Percentiles rank a stretch among this genome's conserved stretches.
phyloP scores from a whole-genome alignment of 768 basidiomycete species.

The Trametes cingulata region DNA sequence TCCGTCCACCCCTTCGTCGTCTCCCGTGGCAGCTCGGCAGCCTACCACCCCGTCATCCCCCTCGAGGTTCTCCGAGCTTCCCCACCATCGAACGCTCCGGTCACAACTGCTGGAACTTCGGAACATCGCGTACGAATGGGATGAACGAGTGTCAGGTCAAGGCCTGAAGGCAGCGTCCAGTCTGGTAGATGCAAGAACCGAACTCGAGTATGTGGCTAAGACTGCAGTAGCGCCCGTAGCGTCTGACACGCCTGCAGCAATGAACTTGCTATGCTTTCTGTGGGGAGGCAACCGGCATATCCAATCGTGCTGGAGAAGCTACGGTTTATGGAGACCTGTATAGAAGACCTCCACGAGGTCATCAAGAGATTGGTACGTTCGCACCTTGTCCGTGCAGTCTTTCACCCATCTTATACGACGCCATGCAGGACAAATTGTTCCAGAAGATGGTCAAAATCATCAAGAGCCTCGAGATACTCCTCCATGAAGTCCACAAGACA shows the following conservation, averaged over 20 bases:
- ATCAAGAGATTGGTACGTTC: slow-evolving; percentile 64
- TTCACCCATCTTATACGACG: background rate
- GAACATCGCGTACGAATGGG: slow-evolving; percentile 69
- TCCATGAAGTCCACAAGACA: slow-evolving; percentile 67
- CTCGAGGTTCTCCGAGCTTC: slow-evolving; percentile 57
- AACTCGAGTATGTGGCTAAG: slow-evolving; percentile 69
- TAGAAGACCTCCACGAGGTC: slow-evolving; percentile 58
- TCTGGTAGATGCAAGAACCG: slow-evolving; percentile 77
- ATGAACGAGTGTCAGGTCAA: slow-evolving; percentile 77
- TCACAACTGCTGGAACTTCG: slow-evolving; percentile 68
- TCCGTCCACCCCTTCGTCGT: slow-evolving; percentile 73
- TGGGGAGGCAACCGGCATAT: slow-evolving; percentile 53
- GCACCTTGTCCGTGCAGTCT: background rate
- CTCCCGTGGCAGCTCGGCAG: slow-evolving; percentile 55
- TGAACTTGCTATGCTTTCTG: slow-evolving; percentile 53
- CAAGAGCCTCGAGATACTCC: slow-evolving; percentile 62
- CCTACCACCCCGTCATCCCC: slow-evolving; percentile 49
- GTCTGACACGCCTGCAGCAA: slow-evolving; percentile 47
- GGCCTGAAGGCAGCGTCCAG: slow-evolving; percentile 74
- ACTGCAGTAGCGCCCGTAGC: background rate
- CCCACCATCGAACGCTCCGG: slow-evolving; percentile 78
- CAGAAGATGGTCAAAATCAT: slow-evolving; percentile 61
- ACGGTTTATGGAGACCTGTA: slow-evolving; percentile 63
- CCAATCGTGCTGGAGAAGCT: slow-evolving; percentile 68
- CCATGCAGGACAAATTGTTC: slow-evolving; percentile 67